These are phyloP conservation scores for Epichloe baconii DNA, from an alignment of 2,329 filamentous ascomycete species.

Conservation along the genomic window DNA sequence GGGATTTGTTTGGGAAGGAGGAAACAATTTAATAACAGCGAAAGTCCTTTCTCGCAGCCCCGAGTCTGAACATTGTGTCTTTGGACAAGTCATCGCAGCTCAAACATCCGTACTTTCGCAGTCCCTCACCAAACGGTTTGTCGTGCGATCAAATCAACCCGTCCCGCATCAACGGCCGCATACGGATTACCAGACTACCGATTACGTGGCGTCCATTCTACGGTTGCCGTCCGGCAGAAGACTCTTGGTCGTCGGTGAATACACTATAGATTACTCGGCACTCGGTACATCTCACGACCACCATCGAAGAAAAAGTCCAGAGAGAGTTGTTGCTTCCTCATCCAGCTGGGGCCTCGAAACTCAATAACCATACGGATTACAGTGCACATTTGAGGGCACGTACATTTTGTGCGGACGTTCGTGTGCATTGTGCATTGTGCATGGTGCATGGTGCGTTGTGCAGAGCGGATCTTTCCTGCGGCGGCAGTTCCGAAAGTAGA, in stretches of 20 bases:
- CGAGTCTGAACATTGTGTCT: background rate
- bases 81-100: background rate
- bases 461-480: background rate
- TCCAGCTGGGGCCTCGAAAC: too few relatives aligned
- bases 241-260: background rate
- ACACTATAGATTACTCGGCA: background rate
- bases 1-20: background rate
- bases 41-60: background rate
- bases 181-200: background rate
- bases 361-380: too few relatives aligned
- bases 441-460: too few relatives aligned
- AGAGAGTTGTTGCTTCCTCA: too few relatives aligned
- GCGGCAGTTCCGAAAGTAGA: background rate
- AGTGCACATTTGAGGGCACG: too few relatives aligned
- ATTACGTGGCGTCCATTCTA: background rate
- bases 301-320: background rate
- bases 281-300: background rate
- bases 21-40: background rate
- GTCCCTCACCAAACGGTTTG: too few relatives aligned
- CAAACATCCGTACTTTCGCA: background rate
- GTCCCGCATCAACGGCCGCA: background rate
- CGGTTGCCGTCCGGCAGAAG: background rate
- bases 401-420: too few relatives aligned
- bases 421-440: too few relatives aligned
- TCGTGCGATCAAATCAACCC: too few relatives aligned